A percentile compares a stretch with the other conserved stretches of the same genome.
Evolutionary conservation across 2,329 filamentous ascomycete species (phyloP).

Genomic region (Dothideomycetes sp.): DNA sequence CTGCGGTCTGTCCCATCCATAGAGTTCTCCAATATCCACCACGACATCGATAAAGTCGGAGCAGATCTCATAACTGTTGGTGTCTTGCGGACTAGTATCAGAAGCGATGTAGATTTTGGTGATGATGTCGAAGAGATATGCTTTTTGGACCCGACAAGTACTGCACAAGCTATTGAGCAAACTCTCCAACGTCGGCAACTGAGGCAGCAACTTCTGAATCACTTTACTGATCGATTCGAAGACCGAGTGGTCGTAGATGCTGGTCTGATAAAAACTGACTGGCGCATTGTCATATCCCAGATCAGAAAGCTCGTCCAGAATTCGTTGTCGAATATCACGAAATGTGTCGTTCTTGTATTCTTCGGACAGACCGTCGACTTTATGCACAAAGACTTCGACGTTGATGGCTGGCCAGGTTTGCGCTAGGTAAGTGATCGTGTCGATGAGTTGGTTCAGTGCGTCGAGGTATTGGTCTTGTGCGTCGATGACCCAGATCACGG

Average conservation of each 20-base stretch:
- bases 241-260: constrained; percentile 96
- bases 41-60: constrained; percentile 98
- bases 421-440: constrained; percentile 81
- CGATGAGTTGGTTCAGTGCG: constrained; percentile 75
- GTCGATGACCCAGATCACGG: constrained; percentile 96
- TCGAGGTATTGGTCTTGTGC: constrained; percentile 97
- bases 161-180: constrained; percentile 90
- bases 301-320: constrained; percentile 91
- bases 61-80: constrained; percentile 95
- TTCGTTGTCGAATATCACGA: constrained; percentile 90
- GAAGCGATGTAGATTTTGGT: constrained; percentile 99
- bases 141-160: constrained; percentile 93
- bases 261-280: constrained; percentile 91
- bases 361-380: constrained; percentile 93
- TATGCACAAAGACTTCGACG: constrained; percentile 98
- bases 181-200: constrained; percentile 83
- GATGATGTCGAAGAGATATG: constrained; percentile 93
- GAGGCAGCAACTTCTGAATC: constrained; percentile 92
- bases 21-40: constrained; percentile 92
- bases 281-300: constrained; percentile 87
- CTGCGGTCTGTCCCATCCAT: constrained; percentile 58
- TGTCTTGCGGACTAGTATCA: constrained; percentile 84
- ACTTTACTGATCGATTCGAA: constrained; percentile 98
- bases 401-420: constrained; percentile 87
- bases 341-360: constrained; percentile 96